These are phyloP conservation scores for Jacaranda copaia DNA, from an alignment of 257 asterid species.

Conservation along the genomic window DNA sequence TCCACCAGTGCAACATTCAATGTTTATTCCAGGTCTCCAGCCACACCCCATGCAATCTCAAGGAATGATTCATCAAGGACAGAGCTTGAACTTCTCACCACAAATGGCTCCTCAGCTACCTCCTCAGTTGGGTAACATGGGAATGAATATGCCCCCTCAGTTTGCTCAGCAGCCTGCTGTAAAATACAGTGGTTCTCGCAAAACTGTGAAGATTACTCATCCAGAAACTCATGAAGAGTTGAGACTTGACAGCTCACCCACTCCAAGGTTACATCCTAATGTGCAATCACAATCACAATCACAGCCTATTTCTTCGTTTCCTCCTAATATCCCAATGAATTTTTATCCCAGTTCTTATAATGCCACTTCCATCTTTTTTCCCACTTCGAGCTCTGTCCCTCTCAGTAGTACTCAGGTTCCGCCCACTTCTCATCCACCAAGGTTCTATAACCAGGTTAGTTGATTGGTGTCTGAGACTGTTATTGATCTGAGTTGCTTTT, in stretches of 20 bases:
- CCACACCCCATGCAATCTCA: conserved; percentile 77
- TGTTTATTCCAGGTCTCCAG: conserved; percentile 73
- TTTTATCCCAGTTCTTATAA: conserved; percentile 58
- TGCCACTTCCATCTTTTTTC: conserved; percentile 49
- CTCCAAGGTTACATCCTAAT: conserved; percentile 64
- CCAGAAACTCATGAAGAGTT: conserved; percentile 87
- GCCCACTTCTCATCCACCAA: conserved; percentile 61
- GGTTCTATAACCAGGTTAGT: conserved; percentile 70
- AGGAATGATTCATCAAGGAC: conserved; percentile 81
- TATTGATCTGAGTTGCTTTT: conserved; percentile 3
- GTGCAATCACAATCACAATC: conserved; percentile 74
- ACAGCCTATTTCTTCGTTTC: conserved; percentile 67
- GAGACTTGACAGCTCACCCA: conserved; percentile 72
- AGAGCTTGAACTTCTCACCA: conserved; percentile 63
- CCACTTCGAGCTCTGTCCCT: conserved; percentile 64
- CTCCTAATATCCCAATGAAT: conserved; percentile 57
- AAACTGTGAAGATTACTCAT: conserved; percentile 80
- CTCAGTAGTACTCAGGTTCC: conserved; percentile 49
- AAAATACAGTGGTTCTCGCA: conserved; percentile 55
- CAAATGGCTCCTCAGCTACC: conserved; percentile 71
- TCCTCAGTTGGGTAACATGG: conserved; percentile 75
- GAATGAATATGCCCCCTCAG: conserved; percentile 62
- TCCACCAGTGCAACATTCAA: conserved; percentile 62
- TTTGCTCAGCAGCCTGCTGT: conserved; percentile 69
- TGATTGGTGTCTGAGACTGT: conserved; percentile 14